Evolutionary conservation across 2,329 filamentous ascomycete species (phyloP), one percentile per base, ranked within the genome.

Genomic region (Fusarium sp.): DNA sequence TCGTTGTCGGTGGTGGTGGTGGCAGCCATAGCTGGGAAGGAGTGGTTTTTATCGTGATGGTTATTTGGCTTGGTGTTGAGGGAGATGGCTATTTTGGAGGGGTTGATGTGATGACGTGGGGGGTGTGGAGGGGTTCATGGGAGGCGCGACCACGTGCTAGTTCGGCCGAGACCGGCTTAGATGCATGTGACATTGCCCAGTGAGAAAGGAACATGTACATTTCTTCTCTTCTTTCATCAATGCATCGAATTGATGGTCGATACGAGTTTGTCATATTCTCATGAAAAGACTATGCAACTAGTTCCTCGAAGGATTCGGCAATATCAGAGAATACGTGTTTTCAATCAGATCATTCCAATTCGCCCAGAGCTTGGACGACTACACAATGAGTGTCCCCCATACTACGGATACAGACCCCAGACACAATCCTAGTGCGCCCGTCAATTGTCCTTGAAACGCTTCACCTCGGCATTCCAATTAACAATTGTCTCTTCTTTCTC

Each of bases 101-200:
- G 45, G 63, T 38, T 62, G 16, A 24, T 29, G 60, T 62, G 62
- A 73, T 74, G 72, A 75, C 72, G 72, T 74, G 65, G 52, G 62
- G 35, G 54, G 62, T 16, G 35, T 24, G 69, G 69, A 62, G 66
- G 72, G 69, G 69, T 45, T 69, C 22, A 29, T 22, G 58, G 40
- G 6, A 27, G 35, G 37, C 61, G 54, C 61, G 54, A 56, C 42
- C 71, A 74, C 71, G 63, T 74, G 68, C 40, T 16, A 7, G 40
- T 52, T 62, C 60, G 42, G 60, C 60, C 60, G 60, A 62, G 60
- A 42, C 56, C 37, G 56, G 35, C 22, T 59, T 38, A 59, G 56
- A 40, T 40, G 35, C 20, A 40, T 58, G 22, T 16, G 9, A 14
- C 16, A 58, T 47, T 24, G 22, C 20, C 20, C 20, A 24, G 20